A percentile compares a stretch with the other conserved stretches of the same genome.
phyloP scores from a whole-genome alignment of 2,329 filamentous ascomycete species.

The Phaeosphaeria sp. region DNA sequence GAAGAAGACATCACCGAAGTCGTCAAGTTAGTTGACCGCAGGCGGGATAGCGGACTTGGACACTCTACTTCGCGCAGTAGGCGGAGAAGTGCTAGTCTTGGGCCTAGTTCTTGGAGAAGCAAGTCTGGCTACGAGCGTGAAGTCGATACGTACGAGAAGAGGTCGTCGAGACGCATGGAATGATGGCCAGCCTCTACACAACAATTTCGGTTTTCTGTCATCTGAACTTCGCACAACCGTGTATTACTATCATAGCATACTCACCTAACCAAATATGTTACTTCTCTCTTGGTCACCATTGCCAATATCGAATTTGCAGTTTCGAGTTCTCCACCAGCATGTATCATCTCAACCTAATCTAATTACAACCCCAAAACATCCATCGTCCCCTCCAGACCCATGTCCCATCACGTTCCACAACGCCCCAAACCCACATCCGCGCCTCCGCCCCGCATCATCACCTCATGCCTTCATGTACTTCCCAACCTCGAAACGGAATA shows the following conservation, averaged over 20 bases:
- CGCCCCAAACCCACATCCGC: background rate
- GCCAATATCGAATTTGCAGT: too few species aligned
- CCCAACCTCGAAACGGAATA: conserved; percentile 2
- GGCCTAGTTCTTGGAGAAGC: conserved; percentile 12
- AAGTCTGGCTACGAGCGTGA: conserved; percentile 29
- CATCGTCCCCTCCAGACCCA: background rate
- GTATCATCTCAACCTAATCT: too few species aligned
- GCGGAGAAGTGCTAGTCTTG: conserved; percentile 7
- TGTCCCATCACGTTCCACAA: background rate
- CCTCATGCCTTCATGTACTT: background rate
- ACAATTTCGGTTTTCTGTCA: background rate
- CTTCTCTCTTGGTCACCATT: too few species aligned
- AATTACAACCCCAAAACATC: too few species aligned
- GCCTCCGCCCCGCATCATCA: background rate
- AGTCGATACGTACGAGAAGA: conserved; percentile 31
- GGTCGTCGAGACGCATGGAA: conserved; percentile 19
- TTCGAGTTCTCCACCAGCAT: too few species aligned
- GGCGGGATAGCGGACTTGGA: conserved; percentile 36
- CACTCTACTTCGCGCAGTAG: conserved; percentile 21
- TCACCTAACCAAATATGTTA: too few species aligned
- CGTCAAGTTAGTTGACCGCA: conserved; percentile 27
- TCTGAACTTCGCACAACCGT: background rate
- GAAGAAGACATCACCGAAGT: conserved; percentile 44
- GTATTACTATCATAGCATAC: background rate
- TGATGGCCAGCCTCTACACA: background rate